Evolutionary conservation across 2,329 filamentous ascomycete genomes (phyloP).

Genomic region (Immersiporthe knoxdaviesiana): DNA sequence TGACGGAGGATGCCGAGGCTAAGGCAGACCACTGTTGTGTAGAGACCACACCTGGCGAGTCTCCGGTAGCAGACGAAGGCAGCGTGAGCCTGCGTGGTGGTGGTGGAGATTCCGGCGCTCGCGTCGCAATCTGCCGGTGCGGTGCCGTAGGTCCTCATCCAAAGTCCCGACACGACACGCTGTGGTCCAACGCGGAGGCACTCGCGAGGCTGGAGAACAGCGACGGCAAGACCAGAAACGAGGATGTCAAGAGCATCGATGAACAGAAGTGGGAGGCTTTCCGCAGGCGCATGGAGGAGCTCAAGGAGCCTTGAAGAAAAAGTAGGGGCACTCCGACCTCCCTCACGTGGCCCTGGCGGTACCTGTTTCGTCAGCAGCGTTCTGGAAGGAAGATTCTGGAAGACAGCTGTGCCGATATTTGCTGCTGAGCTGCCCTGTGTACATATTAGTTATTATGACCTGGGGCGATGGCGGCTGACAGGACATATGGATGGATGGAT

Average conservation of each 20-base stretch:
- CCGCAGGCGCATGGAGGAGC: not conserved
- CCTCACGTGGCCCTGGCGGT: not conserved
- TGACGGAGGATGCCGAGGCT: not conserved
- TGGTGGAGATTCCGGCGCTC: not conserved
- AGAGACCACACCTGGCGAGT: not conserved
- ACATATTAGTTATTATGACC: not conserved
- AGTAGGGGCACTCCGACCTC: not conserved
- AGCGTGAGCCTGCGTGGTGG: not conserved
- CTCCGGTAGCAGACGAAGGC: not conserved
- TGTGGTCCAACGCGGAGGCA: not conserved
- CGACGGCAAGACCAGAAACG: not conserved
- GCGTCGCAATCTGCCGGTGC: not conserved
- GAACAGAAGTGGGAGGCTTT: not conserved
- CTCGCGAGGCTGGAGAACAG: not conserved
- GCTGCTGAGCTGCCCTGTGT: not conserved
- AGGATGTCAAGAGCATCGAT: not conserved
- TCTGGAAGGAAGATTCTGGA: too few species aligned
- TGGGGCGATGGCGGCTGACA: not conserved
- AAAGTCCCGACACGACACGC: not conserved
- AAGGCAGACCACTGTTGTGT: not conserved
- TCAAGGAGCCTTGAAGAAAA: not conserved
- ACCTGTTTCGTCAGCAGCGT: not conserved
- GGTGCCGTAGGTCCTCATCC: not conserved
- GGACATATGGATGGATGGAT: not conserved
- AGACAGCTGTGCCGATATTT: not conserved